Base-by-base conservation (phyloP, 2,329 filamentous ascomycete species). In the Hansfordia pulvinata region DNA sequence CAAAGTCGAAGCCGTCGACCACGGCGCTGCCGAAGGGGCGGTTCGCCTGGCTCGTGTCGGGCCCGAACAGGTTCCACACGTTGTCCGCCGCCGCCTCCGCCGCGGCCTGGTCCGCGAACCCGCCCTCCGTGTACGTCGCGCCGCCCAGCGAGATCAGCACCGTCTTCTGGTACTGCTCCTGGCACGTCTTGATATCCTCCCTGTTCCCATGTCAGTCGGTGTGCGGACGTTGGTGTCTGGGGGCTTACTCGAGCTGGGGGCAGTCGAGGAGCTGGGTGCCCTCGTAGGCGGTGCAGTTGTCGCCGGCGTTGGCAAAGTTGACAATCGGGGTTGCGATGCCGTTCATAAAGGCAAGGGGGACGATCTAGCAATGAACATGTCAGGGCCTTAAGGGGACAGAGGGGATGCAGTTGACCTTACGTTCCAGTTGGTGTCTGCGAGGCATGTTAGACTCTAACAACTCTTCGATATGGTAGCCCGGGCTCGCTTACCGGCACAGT, bases 1-100 rank as follows among this genome's bases (percentile, higher is more conserved):
- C 79, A 35, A 84, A 71, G 50, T 85, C 79, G 46, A 85, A 83
- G 4, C 80, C 80, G 45, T 85, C 76, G 21, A 85, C 53, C 4
- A 69, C 58, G 8, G 72, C 68, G 9, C 53, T 50, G 28, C 74
- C 74, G 44, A 84, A 84, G 2, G 79, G 79, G 7, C 80, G 69
- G 30, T 68, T 58, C 6, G 54, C 54, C 2, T 47, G 49, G 20
- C 50, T 57, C 17, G 50, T 54, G 9, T 50, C 43, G 4, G 77
- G 72, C 3, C 79, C 79, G 45, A 83, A 84, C 35, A 74, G 76
- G 26, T 66, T 57, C 78, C 78, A 85, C 30, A 85, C 53, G 12
- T 64, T 57, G 28, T 76, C 52, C 0, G 78, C 79, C 3, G 66
- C 66, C 2, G 54, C 43, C 12, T 56, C 45, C 5, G 76, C 76